Conservation (phyloP, 148 eudicot species). For the Pharnaceum exiguum region DNA sequence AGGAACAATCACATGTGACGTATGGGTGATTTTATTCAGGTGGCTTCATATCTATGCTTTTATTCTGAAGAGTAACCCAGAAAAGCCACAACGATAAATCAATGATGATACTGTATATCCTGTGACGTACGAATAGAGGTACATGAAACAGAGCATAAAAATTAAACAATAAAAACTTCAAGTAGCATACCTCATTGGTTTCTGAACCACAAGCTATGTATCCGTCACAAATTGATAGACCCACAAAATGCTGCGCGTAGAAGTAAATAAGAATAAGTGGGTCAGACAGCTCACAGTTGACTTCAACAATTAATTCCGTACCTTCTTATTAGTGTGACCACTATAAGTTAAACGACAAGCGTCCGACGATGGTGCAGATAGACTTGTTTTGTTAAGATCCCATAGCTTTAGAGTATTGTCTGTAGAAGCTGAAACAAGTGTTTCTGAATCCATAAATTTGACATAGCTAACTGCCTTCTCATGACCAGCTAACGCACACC, state of each 20-base stretch:
- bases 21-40: too few relatives aligned
- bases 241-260: constrained; percentile 72
- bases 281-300: background rate
- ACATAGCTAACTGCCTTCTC: constrained; percentile 80
- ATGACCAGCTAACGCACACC: constrained; percentile 80
- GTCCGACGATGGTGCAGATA: constrained; percentile 43
- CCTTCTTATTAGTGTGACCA: constrained; percentile 91
- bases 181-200: constrained; percentile 66
- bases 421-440: constrained; percentile 85
- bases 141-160: background rate
- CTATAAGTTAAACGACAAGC: constrained; percentile 54
- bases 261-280: constrained; percentile 8
- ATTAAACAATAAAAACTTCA: background rate
- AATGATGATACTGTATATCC: too few relatives aligned
- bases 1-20: too few relatives aligned
- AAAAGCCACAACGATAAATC: too few relatives aligned
- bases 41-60: too few relatives aligned
- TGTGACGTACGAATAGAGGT: too few relatives aligned
- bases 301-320: constrained; percentile 11
- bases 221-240: constrained; percentile 72
- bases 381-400: constrained; percentile 65
- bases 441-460: constrained; percentile 70
- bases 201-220: constrained; percentile 93
- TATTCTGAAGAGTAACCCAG: too few relatives aligned
- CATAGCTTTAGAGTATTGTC: constrained; percentile 84